Evolutionary conservation across 306 rosid genomes (phyloP), one percentile per base, ranked within the genome.

Genomic region (Carpinus fangiana): DNA sequence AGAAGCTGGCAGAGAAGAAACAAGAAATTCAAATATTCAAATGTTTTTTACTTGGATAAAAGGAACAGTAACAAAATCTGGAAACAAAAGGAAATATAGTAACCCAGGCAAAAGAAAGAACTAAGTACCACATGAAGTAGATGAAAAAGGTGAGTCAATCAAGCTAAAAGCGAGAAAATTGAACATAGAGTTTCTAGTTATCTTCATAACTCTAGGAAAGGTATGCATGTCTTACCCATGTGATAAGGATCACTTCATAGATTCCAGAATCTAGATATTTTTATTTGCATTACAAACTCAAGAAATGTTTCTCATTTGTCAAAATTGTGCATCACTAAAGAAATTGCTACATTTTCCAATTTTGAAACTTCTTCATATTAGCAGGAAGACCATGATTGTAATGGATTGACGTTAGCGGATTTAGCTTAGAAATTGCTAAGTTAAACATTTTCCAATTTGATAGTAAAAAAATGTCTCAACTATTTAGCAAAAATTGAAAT

Each of bases 1-100:
- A 82, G 57, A 56, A 36, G 20, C 41, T 61, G 75, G 52, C 46
- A 78, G 36, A 26, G 38, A 38, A 21, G 11, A 67, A 38, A 64
- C 4, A 64, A 36, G 14, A 61, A 13, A 4, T 67, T 23, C 41
- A 36, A 64, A 64, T 34, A 64, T 64, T 36, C 31, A 64, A 7
- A 61, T 8, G 36, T 17, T 21, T 18, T 64, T 1, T 9, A 16
- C 70, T 64, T 16, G 70, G 47, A 36, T 36, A 64, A 64, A 38
- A 55, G 3, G 70, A 34, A 36, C 43, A 3, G 12, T 34, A 16
- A 36, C 34, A 64, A 61, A 64, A 34, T 7, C 16, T 12, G 17
- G n/a, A 36, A 64, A 64, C 20, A 34, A 28, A 17, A 34, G 72
- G 47, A 66, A 8, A 66, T 41, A 18, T 10, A 34, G 72, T 38